A percentile compares a stretch with the other conserved stretches of the same genome.
phyloP scores from a whole-genome alignment of 768 basidiomycete species.

The Leccinum pellstonianum region DNA sequence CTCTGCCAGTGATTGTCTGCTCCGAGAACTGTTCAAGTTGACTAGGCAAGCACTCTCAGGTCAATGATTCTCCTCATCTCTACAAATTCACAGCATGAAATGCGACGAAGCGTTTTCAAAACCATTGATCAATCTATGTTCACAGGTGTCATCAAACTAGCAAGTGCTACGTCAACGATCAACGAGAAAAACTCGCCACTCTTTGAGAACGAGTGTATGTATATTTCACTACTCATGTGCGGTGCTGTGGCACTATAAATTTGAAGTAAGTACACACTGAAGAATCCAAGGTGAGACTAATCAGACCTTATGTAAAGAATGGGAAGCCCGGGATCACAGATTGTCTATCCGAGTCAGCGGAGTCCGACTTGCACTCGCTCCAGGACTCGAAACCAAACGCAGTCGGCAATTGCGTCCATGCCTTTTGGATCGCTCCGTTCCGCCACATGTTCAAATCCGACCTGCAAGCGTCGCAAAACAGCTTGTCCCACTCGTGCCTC shows the following conservation, averaged over 20 bases:
- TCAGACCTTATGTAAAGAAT: too few species aligned
- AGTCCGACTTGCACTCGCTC: neutral
- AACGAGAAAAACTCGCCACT: too few species aligned
- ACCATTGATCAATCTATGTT: neutral
- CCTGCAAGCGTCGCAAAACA: conserved; percentile 14
- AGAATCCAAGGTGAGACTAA: neutral
- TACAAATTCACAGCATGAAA: neutral
- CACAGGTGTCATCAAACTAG: neutral
- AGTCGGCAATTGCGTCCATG: conserved; percentile 14
- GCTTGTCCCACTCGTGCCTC: conserved; percentile 15
- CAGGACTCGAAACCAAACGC: conserved; percentile 11
- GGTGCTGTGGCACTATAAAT: too few species aligned
- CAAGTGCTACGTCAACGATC: neutral
- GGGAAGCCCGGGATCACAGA: too few species aligned
- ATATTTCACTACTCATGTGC: too few species aligned
- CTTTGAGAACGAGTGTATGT: too few species aligned
- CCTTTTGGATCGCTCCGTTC: conserved; percentile 2
- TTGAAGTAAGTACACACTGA: neutral
- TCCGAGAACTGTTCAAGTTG: too few species aligned
- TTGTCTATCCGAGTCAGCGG: too few species aligned
- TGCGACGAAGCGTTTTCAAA: neutral
- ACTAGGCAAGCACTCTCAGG: too few species aligned
- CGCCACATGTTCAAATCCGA: conserved; percentile 1
- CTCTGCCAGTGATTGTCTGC: too few species aligned
- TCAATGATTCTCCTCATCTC: neutral